A percentile compares a stretch with the other conserved stretches of the same genome.
Conservation (phyloP, 1,284 basidiomycete genomes). For the Cryptococcus sp. region DNA sequence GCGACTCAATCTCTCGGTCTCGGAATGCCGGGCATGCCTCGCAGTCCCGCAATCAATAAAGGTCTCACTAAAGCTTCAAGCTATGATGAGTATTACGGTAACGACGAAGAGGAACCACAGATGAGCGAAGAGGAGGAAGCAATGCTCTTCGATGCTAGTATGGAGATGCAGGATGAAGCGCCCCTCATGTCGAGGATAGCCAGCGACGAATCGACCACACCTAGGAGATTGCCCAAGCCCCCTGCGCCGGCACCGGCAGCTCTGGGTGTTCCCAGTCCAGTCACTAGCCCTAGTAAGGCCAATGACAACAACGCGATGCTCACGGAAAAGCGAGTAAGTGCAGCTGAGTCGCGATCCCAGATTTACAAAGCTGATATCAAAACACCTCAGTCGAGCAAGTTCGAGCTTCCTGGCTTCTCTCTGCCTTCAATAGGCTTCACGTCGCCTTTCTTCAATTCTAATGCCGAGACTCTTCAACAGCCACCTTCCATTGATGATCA, state of each 20-base stretch:
- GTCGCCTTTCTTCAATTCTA: conserved; percentile 35
- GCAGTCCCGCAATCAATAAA: conserved; percentile 25
- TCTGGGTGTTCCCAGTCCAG: conserved; percentile 41
- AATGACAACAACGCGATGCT: conserved; percentile 3
- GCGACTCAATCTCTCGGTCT: conserved; percentile 49
- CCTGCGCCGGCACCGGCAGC: conserved; percentile 34
- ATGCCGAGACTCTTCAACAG: conserved; percentile 12
- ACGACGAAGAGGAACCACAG: conserved; percentile 12
- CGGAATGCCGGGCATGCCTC: conserved; percentile 49
- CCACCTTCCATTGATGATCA: conserved; percentile 6
- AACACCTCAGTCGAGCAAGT: conserved; percentile 23
- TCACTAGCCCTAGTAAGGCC: conserved; percentile 21
- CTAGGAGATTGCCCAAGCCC: conserved; percentile 34
- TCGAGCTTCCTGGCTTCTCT: conserved; percentile 38
- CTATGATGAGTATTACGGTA: conserved; percentile 1
- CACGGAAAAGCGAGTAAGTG: conserved; percentile 29
- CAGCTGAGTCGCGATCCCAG: not conserved
- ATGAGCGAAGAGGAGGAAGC: conserved; percentile 11
- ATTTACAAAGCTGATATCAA: not conserved
- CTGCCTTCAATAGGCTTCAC: conserved; percentile 41
- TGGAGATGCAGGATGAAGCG: conserved; percentile 9
- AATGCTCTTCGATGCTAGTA: conserved; percentile 23
- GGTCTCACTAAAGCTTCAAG: conserved; percentile 7
- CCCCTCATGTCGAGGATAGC: conserved; percentile 2
- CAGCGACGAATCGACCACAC: conserved; percentile 12